These are phyloP conservation scores for Magnusiomyces sp. DNA, from an alignment of 1,139 yeast species.

Conservation along the genomic window DNA sequence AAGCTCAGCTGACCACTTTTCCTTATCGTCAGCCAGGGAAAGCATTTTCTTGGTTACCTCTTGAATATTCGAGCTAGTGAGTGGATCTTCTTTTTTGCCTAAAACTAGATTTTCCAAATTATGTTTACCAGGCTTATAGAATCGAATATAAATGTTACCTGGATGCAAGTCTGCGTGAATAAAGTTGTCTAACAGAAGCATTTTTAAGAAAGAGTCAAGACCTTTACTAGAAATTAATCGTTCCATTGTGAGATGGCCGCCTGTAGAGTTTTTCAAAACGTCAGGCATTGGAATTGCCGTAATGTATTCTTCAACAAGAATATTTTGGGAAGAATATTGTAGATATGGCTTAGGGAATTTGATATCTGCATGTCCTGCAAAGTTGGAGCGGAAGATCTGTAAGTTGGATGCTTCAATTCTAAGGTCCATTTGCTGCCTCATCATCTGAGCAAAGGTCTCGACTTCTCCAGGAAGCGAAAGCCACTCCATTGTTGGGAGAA, in stretches of 20 bases:
- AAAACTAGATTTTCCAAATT: slow-evolving; percentile 96
- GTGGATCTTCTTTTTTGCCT: slow-evolving; percentile 82
- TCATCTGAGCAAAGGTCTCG: slow-evolving; percentile 72
- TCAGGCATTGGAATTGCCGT: slow-evolving; percentile 76
- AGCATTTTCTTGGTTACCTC: slow-evolving; percentile 30
- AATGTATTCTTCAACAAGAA: slow-evolving; percentile 79
- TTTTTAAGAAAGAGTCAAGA: slow-evolving; percentile 81
- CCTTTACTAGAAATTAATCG: slow-evolving; percentile 80
- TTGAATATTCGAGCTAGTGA: slow-evolving; percentile 39
- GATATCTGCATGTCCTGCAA: slow-evolving; percentile 45
- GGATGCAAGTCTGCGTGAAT: slow-evolving; percentile 96
- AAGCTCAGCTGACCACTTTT: slow-evolving; percentile 46
- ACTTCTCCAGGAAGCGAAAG: slow-evolving; percentile 90
- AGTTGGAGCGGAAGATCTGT: slow-evolving; percentile 57
- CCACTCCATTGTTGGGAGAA: slow-evolving; percentile 96
- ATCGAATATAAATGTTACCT: slow-evolving; percentile 82
- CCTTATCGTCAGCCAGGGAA: slow-evolving; percentile 29
- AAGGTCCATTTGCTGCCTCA: slow-evolving; percentile 82
- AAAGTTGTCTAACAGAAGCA: slow-evolving; percentile 87
- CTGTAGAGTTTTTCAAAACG: slow-evolving; percentile 44
- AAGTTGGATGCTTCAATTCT: slow-evolving; percentile 83
- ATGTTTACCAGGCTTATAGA: slow-evolving; percentile 69
- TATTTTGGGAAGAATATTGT: slow-evolving; percentile 57
- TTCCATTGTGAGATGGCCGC: slow-evolving; percentile 44
- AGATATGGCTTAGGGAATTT: slow-evolving; percentile 76